A percentile compares a stretch with the other conserved stretches of the same genome.
Conservation (phyloP, 2,329 filamentous ascomycete species). For the Ophiostoma sp. region DNA sequence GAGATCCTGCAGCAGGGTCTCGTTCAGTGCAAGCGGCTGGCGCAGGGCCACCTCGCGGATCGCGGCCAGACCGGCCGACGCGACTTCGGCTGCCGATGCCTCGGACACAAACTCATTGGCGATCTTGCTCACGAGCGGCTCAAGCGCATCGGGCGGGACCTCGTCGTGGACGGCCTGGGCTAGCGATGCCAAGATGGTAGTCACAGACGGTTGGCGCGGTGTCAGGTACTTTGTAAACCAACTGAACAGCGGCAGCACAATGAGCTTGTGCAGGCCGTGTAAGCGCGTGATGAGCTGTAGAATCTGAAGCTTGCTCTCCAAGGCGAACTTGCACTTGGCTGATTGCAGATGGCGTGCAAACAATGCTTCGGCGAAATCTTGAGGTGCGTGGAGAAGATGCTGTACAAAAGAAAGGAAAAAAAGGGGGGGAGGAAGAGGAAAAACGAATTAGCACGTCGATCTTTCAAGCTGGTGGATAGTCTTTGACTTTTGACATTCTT, state of each 20-base stretch:
- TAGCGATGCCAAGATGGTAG: slow-evolving; percentile 84
- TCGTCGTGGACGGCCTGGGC: slow-evolving; percentile 88
- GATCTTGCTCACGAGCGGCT: slow-evolving; percentile 89
- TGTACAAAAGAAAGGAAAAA: slow-evolving; percentile 6
- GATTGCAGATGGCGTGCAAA: slow-evolving; percentile 90
- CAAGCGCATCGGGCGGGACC: slow-evolving; percentile 85
- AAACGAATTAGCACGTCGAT: slow-evolving; percentile 9
- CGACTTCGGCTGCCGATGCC: slow-evolving; percentile 83
- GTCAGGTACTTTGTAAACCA: slow-evolving; percentile 94
- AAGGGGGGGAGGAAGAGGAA: neutral
- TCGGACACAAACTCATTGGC: slow-evolving; percentile 98
- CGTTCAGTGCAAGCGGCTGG: slow-evolving; percentile 92
- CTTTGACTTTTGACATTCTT: neutral
- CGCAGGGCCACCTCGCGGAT: slow-evolving; percentile 91
- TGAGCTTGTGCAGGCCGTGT: slow-evolving; percentile 88
- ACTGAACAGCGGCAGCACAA: slow-evolving; percentile 84
- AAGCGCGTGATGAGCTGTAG: slow-evolving; percentile 85
- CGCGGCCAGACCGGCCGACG: slow-evolving; percentile 79
- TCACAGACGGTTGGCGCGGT: slow-evolving; percentile 77
- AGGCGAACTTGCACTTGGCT: slow-evolving; percentile 72
- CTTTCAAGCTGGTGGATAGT: neutral
- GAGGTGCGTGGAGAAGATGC: slow-evolving; percentile 88
- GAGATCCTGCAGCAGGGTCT: slow-evolving; percentile 90
- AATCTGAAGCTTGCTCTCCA: slow-evolving; percentile 71
- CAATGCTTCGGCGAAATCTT: slow-evolving; percentile 83